Base-by-base conservation (phyloP, 164 flowering plant genomes). In the Dillenia suffruticosa region DNA sequence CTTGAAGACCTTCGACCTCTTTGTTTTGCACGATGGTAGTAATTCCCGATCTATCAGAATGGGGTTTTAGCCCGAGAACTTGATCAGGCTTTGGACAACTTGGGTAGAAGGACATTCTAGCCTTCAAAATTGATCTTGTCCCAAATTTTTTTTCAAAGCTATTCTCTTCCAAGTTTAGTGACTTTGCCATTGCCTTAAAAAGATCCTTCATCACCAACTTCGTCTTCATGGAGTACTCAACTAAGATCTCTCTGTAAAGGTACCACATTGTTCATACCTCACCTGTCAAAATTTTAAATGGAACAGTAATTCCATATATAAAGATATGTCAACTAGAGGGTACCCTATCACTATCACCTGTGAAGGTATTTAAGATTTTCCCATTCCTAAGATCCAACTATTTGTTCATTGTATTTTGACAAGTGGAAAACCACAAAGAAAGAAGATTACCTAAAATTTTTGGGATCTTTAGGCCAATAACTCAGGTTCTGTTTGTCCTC, bases 31-130 rank as follows among this genome's bases (percentile, higher is more conserved):
- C 46, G 9, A 77, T 40, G 43, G 68, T n/a, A 12, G 80, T 74
- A 50, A 73, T 55, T 40, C 44, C 66, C 12, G 70, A 65, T 32
- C 73, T 61, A 63, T 77, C 81, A 8, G 76, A 13, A 56, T 77
- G 81, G 0, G 79, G 71, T 52, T 68, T 74, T 32, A 72, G 10
- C 2, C 81, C 81, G n/a, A 66, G 63, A 65, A 78, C 77, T 10
- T 61, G 62, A 61, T 78, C 77, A 32, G 79, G 74, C 45, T 68
- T 64, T 53, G 70, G 32, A 66, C 79, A 75, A 11, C 55, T 65
- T 8, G 77, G 76, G 53, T 72, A 78, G 53, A 59, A 67, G 51
- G 64, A 69, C 44, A 74, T 70, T 58, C 74, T 70, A 10, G 59
- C 63, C 14, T 14, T 45, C 54, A 63, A 19, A 3, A 54, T 17